Evolutionary conservation across 768 basidiomycete species (phyloP).

Genomic region (Multifurca ochricompacta): DNA sequence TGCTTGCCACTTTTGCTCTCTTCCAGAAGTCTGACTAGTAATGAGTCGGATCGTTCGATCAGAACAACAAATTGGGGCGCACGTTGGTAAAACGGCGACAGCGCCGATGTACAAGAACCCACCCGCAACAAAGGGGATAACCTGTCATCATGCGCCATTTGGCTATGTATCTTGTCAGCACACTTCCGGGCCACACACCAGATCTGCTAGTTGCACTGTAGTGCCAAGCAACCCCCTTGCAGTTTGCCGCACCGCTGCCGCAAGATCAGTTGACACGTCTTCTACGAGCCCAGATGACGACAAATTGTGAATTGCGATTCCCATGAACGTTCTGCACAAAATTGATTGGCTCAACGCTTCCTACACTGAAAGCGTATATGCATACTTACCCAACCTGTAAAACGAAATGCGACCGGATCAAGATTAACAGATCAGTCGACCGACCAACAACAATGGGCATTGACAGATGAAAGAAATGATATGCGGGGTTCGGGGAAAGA

Average conservation of each 20-base stretch:
- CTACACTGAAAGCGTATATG: neutral
- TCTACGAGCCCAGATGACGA: constrained; percentile 41
- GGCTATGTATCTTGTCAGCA: constrained; percentile 10
- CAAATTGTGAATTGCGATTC: constrained; percentile 75
- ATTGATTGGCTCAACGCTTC: neutral
- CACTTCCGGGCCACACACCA: constrained; percentile 44
- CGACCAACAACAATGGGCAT: neutral
- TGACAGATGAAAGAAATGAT: constrained; percentile 12
- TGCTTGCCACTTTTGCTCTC: constrained; percentile 86
- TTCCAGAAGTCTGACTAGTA: constrained; percentile 52
- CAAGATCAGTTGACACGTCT: constrained; percentile 47
- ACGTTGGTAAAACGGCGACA: constrained; percentile 88
- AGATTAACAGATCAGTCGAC: neutral
- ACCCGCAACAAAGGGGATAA: constrained; percentile 84
- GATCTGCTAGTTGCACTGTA: constrained; percentile 66
- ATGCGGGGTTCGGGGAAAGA: constrained; percentile 16
- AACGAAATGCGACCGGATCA: constrained; percentile 7
- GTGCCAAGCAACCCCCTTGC: constrained; percentile 79
- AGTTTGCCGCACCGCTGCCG: constrained; percentile 67
- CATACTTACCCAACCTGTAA: constrained; percentile 25
- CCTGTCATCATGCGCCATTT: constrained; percentile 36
- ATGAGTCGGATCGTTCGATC: constrained; percentile 8
- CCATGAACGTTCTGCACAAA: constrained; percentile 66
- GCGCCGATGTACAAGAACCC: constrained; percentile 93
- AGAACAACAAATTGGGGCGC: constrained; percentile 30